These are phyloP conservation scores for Zangia roseola DNA, from an alignment of 768 basidiomycete species.

Conservation along the genomic window DNA sequence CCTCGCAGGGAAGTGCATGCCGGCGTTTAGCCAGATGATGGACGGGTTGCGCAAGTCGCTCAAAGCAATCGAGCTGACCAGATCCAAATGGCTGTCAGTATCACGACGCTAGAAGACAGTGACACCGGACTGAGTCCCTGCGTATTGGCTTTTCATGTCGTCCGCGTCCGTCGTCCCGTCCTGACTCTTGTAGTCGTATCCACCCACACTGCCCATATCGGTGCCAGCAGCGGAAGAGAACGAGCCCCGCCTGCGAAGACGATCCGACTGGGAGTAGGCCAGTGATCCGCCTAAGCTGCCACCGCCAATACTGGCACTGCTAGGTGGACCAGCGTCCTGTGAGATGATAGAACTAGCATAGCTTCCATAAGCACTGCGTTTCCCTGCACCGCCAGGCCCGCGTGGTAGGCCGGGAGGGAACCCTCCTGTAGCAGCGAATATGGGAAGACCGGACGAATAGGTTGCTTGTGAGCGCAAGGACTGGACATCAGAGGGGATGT, in stretches of 20 bases:
- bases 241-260: slow-evolving; percentile 74
- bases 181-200: slow-evolving; percentile 86
- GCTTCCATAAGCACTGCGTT: slow-evolving; percentile 72
- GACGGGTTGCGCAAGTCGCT: slow-evolving; percentile 10
- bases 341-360: slow-evolving; percentile 94
- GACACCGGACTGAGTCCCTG: slow-evolving; percentile 80
- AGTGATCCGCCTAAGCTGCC: slow-evolving; percentile 50
- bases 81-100: slow-evolving; percentile 5
- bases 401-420: slow-evolving; percentile 70
- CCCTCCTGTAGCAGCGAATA: slow-evolving; percentile 70
- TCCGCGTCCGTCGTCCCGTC: slow-evolving; percentile 78
- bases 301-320: slow-evolving; percentile 58
- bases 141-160: slow-evolving; percentile 87
- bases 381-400: slow-evolving; percentile 55
- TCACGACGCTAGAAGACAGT: slow-evolving; percentile 66
- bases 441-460: slow-evolving; percentile 87
- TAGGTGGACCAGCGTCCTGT: slow-evolving; percentile 76
- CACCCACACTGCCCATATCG: slow-evolving; percentile 76
- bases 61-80: slow-evolving; percentile 12
- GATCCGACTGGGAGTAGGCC: slow-evolving; percentile 89
- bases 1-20: slow-evolving; percentile 7
- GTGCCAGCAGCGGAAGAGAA: slow-evolving; percentile 74
- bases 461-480: slow-evolving; percentile 96
- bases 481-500: slow-evolving; percentile 94
- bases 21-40: slow-evolving; percentile 6